Percentiles rank a stretch among this genome's conserved stretches.
These are phyloP conservation scores for Flaveria bidentis DNA, from an alignment of 129 eudicot genomes.

Conservation along the genomic window DNA sequence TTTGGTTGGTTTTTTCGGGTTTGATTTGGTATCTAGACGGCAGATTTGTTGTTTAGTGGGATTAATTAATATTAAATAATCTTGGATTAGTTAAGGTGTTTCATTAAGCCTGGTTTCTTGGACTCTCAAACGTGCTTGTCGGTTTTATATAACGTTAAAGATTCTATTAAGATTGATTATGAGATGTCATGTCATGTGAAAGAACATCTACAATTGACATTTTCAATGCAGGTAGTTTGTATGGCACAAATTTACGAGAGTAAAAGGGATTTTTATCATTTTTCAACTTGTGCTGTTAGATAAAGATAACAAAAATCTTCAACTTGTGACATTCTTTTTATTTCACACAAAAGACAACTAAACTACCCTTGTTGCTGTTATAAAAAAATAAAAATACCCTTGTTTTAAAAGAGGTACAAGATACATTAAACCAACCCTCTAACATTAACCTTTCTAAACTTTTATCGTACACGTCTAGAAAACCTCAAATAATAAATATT, in stretches of 20 bases:
- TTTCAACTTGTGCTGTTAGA: too few relatives aligned
- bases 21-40: conserved; percentile 35
- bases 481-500: too few relatives aligned
- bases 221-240: not conserved
- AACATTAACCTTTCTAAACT: too few relatives aligned
- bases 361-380: too few relatives aligned
- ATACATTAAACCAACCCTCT: too few relatives aligned
- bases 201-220: not conserved
- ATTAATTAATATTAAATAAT: not conserved
- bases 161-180: conserved; percentile 7
- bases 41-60: conserved; percentile 27
- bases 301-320: too few relatives aligned
- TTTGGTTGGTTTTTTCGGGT: conserved; percentile 38
- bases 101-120: not conserved
- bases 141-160: conserved; percentile 1
- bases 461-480: too few relatives aligned
- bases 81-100: not conserved
- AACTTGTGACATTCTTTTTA: too few relatives aligned
- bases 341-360: too few relatives aligned
- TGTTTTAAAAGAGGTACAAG: too few relatives aligned
- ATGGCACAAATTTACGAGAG: not conserved
- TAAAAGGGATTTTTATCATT: not conserved
- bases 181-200: conserved; percentile 13
- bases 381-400: too few relatives aligned
- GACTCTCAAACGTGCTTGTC: conserved; percentile 14